Evolutionary conservation across 345 rosid genomes (phyloP), one percentile per base, ranked within the genome.

Genomic region (Hibiscus trionum): DNA sequence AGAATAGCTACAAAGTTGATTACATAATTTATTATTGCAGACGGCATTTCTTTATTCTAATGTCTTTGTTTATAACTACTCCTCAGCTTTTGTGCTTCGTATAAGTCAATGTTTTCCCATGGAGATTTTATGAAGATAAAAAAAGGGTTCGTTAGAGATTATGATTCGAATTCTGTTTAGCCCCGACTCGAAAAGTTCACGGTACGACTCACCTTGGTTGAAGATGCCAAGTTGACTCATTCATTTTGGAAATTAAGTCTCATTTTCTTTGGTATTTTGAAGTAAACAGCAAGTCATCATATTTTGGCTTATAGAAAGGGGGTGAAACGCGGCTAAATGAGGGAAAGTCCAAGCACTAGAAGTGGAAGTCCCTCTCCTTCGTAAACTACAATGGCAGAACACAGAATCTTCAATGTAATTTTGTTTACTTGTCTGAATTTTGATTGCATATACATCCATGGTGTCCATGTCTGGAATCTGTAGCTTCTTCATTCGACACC

Each of bases 331-430:
- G 77, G 64, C 72, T 35, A 16, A 63, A 70, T 71, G 27, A 67
- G 61, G 80, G 62, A 53, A 77, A 71, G 64, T 77, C 76, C 76
- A 57, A 71, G 47, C 37, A 74, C 62, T 7, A 67, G 75, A 76
- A 44, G 55, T 74, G 76, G 44, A 56, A 39, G 47, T 75, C 27
- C 70, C 71, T 70, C 66, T 15, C 56, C 27, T 7, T 61, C 67
- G 11, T 8, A 52, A 61, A 67, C 15, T 16, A 24, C 53, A 35
- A 55, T 49, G 53, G 35, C 9, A 17, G 27, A 56, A 26, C 4
- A 27, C 21, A 17, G 5, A 42, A 59, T 11, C 2, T 29, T 57
- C 8, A 4, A 33, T 44, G 67, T 56, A 44, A 8, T 29, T 39
- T 31, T 76, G 70, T 37, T 52, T 12, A 62, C 1, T 17, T 61